A percentile compares a stretch with the other conserved stretches of the same genome.
Conservation (phyloP, 345 rosid species). For the Citrus reticulata region DNA sequence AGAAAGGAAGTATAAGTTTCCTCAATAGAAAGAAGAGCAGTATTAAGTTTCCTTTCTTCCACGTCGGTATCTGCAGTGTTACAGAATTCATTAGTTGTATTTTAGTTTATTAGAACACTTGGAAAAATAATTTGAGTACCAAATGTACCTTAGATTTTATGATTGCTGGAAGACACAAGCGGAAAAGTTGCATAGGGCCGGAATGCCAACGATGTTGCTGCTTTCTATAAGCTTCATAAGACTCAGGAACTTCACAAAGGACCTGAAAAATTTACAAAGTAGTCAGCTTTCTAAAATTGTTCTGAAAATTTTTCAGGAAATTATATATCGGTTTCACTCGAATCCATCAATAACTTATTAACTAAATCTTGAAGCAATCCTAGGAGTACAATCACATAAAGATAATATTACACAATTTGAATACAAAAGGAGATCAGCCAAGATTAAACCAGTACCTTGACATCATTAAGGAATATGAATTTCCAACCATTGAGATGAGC, state of each 20-base stretch:
- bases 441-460: slow-evolving; percentile 44
- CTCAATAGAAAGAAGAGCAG: slow-evolving; percentile 72
- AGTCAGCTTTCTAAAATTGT: slow-evolving; percentile 3
- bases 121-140: slow-evolving; percentile 5
- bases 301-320: background rate
- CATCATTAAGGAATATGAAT: slow-evolving; percentile 75
- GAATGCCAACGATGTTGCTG: slow-evolving; percentile 97
- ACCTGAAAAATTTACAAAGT: slow-evolving; percentile 37
- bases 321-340: background rate
- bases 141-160: slow-evolving; percentile 63
- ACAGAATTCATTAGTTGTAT: slow-evolving; percentile 10
- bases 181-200: slow-evolving; percentile 91
- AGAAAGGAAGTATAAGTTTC: slow-evolving; percentile 88
- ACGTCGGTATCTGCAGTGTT: slow-evolving; percentile 58
- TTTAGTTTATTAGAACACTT: background rate
- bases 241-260: slow-evolving; percentile 85
- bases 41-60: slow-evolving; percentile 82
- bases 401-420: background rate
- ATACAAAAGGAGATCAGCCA: background rate
- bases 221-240: slow-evolving; percentile 88
- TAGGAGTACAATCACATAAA: background rate
- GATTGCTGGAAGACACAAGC: slow-evolving; percentile 75
- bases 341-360: background rate
- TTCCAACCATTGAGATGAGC: slow-evolving; percentile 92
- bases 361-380: background rate